Base-by-base conservation (phyloP, 2,329 filamentous ascomycete species). In the Chaetomium globosum region DNA sequence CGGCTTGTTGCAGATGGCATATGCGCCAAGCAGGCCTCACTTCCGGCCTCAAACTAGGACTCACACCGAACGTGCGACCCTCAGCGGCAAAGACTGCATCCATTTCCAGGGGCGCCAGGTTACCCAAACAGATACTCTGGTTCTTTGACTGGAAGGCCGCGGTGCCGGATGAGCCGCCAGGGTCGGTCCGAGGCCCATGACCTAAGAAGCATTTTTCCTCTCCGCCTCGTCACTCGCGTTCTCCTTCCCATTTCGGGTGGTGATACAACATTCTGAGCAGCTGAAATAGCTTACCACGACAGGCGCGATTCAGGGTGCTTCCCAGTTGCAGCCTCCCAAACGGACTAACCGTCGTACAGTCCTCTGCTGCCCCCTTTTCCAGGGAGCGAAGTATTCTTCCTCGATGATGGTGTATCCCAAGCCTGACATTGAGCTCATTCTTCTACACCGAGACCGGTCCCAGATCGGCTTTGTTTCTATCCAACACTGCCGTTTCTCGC, bases 181-280 rank as follows among this genome's bases (percentile, higher is more conserved):
- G 13, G 31, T 23, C 23, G 33, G 54, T 23, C n/a, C 12, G 4
- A 31, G 13, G 21, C 8, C 26, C 23, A 8, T 33, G 31, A 23
- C 51, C 7, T 52, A n/a, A 31, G 30, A 23, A 33, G 1, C 39
- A 7, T 8, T 10, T 1, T 5, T 26, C 26, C 48, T 61, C 31
- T 23, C 16, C 13, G 21, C 36, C 26, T 21, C 21, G 9, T 23
- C 8, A 7, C 28, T 49, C 19, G 10, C 31, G 28, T 12, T 53
- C 36, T 52, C 39, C 57, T 59, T 52, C 59, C 49, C 49, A 21
- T 59, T 62, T 13, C 36, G 54, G 64, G 28, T 43, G 55, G 60
- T 53, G 52, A 66, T 63, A 61, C 64, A 66, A 46, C 52, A 39
- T 57, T 13, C 60, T 57, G 60, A 13, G 10, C 19, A 60, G 64